phyloP scores from a whole-genome alignment of 345 rosid genomes.

The Psidium friedrichsthalianum region DNA sequence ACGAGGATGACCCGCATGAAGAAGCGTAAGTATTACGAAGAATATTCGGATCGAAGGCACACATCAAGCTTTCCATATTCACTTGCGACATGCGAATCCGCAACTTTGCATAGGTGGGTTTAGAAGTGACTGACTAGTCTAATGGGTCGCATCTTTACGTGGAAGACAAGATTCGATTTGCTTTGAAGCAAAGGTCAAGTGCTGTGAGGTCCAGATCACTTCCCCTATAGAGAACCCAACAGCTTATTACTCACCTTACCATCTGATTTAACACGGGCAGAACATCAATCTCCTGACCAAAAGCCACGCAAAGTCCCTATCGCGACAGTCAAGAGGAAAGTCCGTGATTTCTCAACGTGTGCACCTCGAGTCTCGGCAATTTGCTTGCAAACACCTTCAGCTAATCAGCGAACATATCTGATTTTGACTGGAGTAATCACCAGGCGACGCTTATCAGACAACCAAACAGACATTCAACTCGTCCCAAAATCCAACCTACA shows the following conservation, averaged over 20 bases:
- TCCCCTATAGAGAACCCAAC: neutral
- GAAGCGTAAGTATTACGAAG: neutral
- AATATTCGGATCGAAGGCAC: neutral
- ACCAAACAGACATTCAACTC: neutral
- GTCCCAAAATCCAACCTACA: neutral
- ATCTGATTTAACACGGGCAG: neutral
- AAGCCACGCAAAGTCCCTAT: neutral
- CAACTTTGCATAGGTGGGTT: neutral
- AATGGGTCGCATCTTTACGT: neutral
- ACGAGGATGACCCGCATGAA: neutral
- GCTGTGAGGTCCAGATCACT: neutral
- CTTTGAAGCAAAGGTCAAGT: neutral
- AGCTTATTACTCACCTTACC: neutral
- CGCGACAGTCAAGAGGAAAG: neutral
- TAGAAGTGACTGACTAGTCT: neutral
- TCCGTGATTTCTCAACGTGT: neutral
- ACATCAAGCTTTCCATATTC: neutral
- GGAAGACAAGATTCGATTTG: neutral
- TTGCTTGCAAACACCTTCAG: neutral
- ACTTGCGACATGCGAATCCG: neutral
- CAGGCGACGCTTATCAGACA: neutral
- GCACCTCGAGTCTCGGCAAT: neutral
- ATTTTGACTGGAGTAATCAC: neutral
- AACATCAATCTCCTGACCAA: neutral
- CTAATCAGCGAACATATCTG: neutral